These are phyloP conservation scores for Prunus yedoensis DNA, from an alignment of 331 rosid species.

Conservation along the genomic window DNA sequence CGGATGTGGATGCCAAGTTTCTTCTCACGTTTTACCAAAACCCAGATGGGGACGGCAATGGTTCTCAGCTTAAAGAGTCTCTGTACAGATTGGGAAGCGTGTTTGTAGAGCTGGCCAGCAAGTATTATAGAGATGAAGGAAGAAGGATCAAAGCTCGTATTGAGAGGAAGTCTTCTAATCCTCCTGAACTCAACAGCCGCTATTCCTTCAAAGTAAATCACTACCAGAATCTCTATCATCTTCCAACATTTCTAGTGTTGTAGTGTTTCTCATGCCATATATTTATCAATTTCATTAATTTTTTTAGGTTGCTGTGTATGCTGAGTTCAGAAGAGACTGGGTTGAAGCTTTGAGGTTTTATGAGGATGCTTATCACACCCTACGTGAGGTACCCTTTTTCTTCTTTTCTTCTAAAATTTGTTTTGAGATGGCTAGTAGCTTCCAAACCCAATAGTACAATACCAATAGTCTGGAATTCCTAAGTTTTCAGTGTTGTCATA, in stretches of 20 bases:
- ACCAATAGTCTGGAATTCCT: background rate
- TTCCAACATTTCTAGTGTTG: background rate
- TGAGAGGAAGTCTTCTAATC: conserved; percentile 67
- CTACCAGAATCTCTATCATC: background rate
- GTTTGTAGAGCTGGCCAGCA: conserved; percentile 63
- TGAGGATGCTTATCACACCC: conserved; percentile 87
- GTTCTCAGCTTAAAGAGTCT: conserved; percentile 40
- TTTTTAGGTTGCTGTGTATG: conserved; percentile 91
- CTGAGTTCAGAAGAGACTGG: conserved; percentile 95
- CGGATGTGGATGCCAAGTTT: conserved; percentile 80
- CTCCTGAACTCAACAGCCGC: conserved; percentile 70
- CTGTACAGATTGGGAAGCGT: conserved; percentile 61
- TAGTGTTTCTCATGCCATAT: conserved; percentile 11
- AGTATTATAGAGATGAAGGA: conserved; percentile 83
- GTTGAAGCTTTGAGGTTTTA: conserved; percentile 80
- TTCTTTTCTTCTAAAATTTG: background rate
- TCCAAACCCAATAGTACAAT: background rate
- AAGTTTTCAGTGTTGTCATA: background rate
- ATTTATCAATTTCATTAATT: conserved; percentile 40
- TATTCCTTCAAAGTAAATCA: conserved; percentile 80
- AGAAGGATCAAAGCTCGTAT: conserved; percentile 66
- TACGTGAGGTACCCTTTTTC: conserved; percentile 64
- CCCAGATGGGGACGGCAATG: conserved; percentile 25
- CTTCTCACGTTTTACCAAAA: conserved; percentile 54
- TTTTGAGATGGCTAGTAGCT: conserved; percentile 2